Evolutionary conservation across 352 stramenopile species (phyloP), one percentile per base, ranked within the genome.

Genomic region (Pythium dissimile): DNA sequence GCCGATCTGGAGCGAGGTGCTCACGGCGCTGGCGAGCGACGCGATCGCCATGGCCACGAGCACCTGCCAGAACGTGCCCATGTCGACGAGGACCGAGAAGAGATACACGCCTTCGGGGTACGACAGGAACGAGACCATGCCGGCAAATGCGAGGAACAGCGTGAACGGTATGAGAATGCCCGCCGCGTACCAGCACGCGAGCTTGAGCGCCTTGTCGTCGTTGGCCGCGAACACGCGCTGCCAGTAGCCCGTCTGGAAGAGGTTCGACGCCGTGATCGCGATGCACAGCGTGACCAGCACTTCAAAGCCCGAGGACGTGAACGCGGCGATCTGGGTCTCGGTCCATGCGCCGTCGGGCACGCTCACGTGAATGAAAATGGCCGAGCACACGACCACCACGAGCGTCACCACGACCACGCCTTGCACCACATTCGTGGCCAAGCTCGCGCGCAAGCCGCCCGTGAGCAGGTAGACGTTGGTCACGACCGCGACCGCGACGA

Each of bases 191-290:
- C 71, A 59, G 1, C 72, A 69, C 16, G 68, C 78, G 20, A 67
- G 71, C 35, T 67, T 68, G n/a, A 91, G 62, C 3, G 77, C 81
- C 16, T 48, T 51, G 55, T 88, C 69, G 57, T 84, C 73, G 2
- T 77, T 76, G 5, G 73, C 77, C 0, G 75, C 59, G 55, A 80
- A 89, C 42, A 88, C 80, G 28, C 80, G 78, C 58, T 89, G 80
- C 80, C 80, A 91, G 48, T 81, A 91, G 47, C 78, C 78, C 38
- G 80, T 89, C 61, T 87, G 84, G 64, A 91, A 91, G 18, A 91
- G 62, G 38, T 80, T 88, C 8, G 78, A 75, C 10, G 78, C 72
- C 13, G 71, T 78, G 11, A 89, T 55, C 20, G 80, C 80, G 51
- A 91, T 87, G 18, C 73, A 70, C 5, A 91, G 69, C 39, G 80